Conservation (phyloP, 2,329 filamentous ascomycete species). For the Canariomyces notabilis region DNA sequence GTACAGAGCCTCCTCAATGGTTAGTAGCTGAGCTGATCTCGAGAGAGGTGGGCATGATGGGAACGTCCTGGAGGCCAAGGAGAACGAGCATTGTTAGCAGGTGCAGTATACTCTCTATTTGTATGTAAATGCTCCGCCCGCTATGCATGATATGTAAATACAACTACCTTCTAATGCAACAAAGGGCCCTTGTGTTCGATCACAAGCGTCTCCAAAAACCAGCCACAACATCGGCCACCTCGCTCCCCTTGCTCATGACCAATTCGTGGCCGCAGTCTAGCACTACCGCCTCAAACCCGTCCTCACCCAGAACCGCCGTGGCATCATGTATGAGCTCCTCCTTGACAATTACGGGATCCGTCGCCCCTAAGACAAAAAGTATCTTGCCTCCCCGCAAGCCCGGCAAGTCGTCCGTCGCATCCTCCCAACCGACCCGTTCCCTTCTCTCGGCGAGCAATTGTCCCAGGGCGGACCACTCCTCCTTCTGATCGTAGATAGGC, state of each 20-base stretch:
- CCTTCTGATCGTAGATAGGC: conserved; percentile 61
- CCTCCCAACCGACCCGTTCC: conserved; percentile 24
- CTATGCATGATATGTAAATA: no score
- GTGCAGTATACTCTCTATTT: no score
- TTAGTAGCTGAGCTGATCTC: no score
- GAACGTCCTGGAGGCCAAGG: no score
- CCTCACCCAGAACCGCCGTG: conserved; percentile 49
- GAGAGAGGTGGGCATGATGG: no score
- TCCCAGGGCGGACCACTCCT: conserved; percentile 56
- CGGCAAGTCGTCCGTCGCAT: conserved; percentile 27
- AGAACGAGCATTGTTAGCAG: no score
- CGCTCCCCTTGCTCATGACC: conserved; percentile 55
- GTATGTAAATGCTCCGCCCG: no score
- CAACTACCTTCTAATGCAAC: no score
- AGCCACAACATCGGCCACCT: conserved; percentile 45
- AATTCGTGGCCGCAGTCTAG: conserved; percentile 66
- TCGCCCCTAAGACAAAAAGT: conserved; percentile 59
- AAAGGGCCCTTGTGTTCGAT: no score
- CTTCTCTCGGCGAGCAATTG: conserved; percentile 42
- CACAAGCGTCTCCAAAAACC: no score
- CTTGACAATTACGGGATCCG: conserved; percentile 62
- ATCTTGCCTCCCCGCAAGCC: conserved; percentile 47
- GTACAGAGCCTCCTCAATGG: no score
- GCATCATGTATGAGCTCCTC: conserved; percentile 62
- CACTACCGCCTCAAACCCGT: conserved; percentile 50